Conservation (phyloP, 805 yeast species). For the Saturnispora sanitii region DNA sequence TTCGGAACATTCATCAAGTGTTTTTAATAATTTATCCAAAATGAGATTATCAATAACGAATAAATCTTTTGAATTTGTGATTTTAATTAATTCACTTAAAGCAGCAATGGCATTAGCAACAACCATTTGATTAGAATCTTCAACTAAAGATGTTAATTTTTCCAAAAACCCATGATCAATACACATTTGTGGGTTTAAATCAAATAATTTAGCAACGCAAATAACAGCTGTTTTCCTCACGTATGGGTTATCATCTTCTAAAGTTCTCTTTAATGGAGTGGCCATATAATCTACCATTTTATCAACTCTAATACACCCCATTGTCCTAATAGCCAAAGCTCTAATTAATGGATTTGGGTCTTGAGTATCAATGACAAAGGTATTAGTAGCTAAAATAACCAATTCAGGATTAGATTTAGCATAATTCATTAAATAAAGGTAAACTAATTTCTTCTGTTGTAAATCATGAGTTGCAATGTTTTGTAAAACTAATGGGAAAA, state of each 20-base stretch:
- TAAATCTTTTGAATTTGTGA: constrained; percentile 21
- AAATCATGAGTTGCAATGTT: constrained; percentile 94
- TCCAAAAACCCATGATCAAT: constrained; percentile 80
- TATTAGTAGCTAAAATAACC: constrained; percentile 91
- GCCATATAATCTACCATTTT: constrained; percentile 93
- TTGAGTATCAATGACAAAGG: constrained; percentile 89
- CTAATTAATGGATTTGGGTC: constrained; percentile 95
- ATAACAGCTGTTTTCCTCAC: constrained; percentile 97
- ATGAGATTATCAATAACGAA: constrained; percentile 32
- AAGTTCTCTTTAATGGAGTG: constrained; percentile 74
- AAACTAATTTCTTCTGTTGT: constrained; percentile 93
- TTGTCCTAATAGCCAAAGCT: constrained; percentile 93
- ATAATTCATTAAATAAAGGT: constrained; percentile 90
- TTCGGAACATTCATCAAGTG: constrained; percentile 94
- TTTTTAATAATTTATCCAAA: constrained; percentile 59
- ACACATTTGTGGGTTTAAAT: constrained; percentile 70
- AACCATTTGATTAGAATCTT: constrained; percentile 93
- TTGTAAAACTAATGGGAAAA: constrained; percentile 93
- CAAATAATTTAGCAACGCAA: constrained; percentile 92
- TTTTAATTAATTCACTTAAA: constrained; percentile 56
- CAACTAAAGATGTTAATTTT: constrained; percentile 53
- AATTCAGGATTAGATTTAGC: constrained; percentile 95
- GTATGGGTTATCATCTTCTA: constrained; percentile 90
- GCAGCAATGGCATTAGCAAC: constrained; percentile 90
- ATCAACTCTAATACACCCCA: constrained; percentile 96